Base-by-base conservation (phyloP, 1,284 basidiomycete species). In the Sphagnurus paluster region DNA sequence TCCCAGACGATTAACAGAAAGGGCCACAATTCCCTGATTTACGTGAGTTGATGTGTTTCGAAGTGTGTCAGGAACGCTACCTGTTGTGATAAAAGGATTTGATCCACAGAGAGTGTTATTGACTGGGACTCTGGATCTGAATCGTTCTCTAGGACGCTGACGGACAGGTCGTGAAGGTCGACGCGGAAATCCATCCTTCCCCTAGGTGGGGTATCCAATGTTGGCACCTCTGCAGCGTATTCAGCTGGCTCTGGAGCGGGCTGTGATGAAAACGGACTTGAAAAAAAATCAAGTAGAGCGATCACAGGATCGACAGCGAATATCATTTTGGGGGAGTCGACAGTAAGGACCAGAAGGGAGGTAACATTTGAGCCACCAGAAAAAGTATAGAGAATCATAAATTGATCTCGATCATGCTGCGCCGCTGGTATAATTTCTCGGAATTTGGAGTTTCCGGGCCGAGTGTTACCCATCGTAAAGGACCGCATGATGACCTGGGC, bases 361-460 rank as follows among this genome's bases (percentile, higher is more conserved):
- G 84, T 75, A 17, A 70, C 65, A 40, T 81, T 75, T 3, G 61
- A 43, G 2, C 82, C 80, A 19, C 80, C 82, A 5, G 92, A 79
- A 56, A 79, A 80, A 3, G 92, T 90, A 64, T 92, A 98, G 46
- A 95, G 79, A 36, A 98, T 67, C 90, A 98, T 98, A 61, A 99
- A 89, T 58, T 96, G 97, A 57, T 98, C 93, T 23, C 93, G 82
- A 53, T 90, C 83, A 61, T 98, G 92, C 51, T 85, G 78, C 23
- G 92, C 88, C 10, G 93, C 87, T 1, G 97, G 97, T 50, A 99
- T 90, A 49, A 99, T 95, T 63, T 99, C 96, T 38, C 96, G 80
- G 73, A 96, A 98, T 59, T 84, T 89, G 14, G 92, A 90, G 46
- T 76, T 77, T 5, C 91, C 90, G 0, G 88, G 79, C 38, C 89